These are phyloP conservation scores for Ziziphus jujuba DNA, from an alignment of 306 rosid genomes.

Conservation along the genomic window DNA sequence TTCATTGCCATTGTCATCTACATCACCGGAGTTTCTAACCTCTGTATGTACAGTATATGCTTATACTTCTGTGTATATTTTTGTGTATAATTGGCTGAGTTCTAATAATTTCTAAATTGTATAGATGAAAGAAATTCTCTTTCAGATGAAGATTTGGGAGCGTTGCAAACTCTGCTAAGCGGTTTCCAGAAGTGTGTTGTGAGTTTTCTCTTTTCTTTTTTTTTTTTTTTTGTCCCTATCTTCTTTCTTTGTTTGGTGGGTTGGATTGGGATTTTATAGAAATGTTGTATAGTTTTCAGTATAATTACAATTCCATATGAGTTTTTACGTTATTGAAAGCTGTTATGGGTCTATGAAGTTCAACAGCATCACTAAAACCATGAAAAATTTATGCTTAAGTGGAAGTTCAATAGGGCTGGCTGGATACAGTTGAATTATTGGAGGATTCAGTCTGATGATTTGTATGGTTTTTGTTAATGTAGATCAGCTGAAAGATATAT, in stretches of 20 bases:
- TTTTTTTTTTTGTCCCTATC: too few relatives aligned
- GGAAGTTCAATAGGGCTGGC: too few relatives aligned
- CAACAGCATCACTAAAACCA: too few relatives aligned
- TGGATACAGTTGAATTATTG: too few relatives aligned
- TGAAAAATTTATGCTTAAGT: too few relatives aligned
- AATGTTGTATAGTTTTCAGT: neutral
- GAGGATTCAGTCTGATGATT: too few relatives aligned
- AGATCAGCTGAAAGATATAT: too few relatives aligned
- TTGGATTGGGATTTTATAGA: neutral
- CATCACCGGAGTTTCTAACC: slow-evolving; percentile 45
- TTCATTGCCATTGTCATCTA: slow-evolving; percentile 50
- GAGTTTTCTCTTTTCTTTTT: slow-evolving; percentile 31
- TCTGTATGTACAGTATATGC: slow-evolving; percentile 27
- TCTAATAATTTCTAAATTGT: slow-evolving; percentile 4
- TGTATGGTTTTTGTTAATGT: too few relatives aligned
- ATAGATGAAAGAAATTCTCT: slow-evolving; percentile 52
- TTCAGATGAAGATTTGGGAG: slow-evolving; percentile 60
- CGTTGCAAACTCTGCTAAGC: slow-evolving; percentile 61
- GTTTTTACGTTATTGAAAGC: too few relatives aligned
- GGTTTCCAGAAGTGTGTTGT: slow-evolving; percentile 90
- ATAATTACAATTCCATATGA: too few relatives aligned
- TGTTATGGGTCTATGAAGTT: too few relatives aligned
- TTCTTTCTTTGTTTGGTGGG: neutral
- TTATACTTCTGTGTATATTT: neutral
- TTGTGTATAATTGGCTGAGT: slow-evolving; percentile 3